These are phyloP conservation scores for Trichosanthes cucumerina DNA, from an alignment of 306 rosid species.

Conservation along the genomic window DNA sequence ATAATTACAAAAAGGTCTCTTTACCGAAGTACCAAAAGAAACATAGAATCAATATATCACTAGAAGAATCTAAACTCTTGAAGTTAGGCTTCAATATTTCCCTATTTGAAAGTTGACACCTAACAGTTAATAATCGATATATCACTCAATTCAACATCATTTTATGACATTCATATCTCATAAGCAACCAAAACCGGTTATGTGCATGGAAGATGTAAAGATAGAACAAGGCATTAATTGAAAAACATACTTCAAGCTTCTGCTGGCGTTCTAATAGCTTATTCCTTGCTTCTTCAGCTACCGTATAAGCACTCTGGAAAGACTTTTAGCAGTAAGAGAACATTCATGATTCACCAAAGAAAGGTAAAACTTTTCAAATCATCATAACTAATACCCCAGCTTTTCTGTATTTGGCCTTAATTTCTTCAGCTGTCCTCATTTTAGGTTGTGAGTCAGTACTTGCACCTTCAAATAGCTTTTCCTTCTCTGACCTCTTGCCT, in stretches of 20 bases:
- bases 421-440: conserved; percentile 67
- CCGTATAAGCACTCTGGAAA: conserved; percentile 63
- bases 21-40: no score
- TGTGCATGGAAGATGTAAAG: not conserved
- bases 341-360: conserved; percentile 8
- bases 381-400: conserved; percentile 19
- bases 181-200: not conserved
- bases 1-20: no score
- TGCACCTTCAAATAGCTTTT: conserved; percentile 46
- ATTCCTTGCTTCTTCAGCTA: conserved; percentile 67
- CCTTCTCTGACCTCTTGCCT: conserved; percentile 52
- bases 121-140: not conserved
- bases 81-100: not conserved
- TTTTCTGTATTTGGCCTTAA: conserved; percentile 78
- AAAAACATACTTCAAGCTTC: conserved; percentile 61
- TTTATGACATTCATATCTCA: not conserved
- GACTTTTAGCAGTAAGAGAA: conserved; percentile 13
- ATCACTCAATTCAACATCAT: not conserved
- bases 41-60: no score
- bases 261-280: conserved; percentile 65
- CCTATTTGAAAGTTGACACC: not conserved
- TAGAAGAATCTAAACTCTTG: not conserved
- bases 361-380: not conserved
- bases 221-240: not conserved
- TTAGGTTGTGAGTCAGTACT: conserved; percentile 38